phyloP scores from a whole-genome alignment of 805 yeast genomes.

The Schwanniomyces sp. region DNA sequence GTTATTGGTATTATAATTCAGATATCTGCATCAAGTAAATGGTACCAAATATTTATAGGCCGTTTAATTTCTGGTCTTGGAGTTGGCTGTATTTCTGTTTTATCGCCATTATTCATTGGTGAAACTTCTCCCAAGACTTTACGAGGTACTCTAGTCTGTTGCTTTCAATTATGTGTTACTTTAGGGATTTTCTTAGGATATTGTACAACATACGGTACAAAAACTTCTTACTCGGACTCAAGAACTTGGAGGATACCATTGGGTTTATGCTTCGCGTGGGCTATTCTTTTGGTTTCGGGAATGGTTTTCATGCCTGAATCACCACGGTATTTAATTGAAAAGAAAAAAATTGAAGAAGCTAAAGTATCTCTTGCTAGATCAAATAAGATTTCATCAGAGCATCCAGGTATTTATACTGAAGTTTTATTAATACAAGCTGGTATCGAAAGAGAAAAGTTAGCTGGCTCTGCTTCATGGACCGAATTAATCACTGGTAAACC shows the following conservation, averaged over 20 bases:
- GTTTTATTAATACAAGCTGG: conserved; percentile 56
- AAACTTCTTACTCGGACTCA: conserved; percentile 43
- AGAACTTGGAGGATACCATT: conserved; percentile 71
- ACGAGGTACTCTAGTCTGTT: conserved; percentile 70
- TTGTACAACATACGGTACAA: conserved; percentile 64
- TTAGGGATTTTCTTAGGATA: conserved; percentile 71
- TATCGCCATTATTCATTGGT: conserved; percentile 64
- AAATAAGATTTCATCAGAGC: conserved; percentile 54
- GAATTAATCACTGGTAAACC: conserved; percentile 66
- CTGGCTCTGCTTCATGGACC: conserved; percentile 66
- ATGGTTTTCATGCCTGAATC: conserved; percentile 67
- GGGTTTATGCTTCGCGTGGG: conserved; percentile 54
- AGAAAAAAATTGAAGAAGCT: conserved; percentile 52
- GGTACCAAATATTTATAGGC: conserved; percentile 68
- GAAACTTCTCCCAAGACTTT: conserved; percentile 70
- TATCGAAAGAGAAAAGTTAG: conserved; percentile 57
- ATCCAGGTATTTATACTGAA: conserved; percentile 54
- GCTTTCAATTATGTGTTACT: conserved; percentile 69
- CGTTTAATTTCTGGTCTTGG: conserved; percentile 73
- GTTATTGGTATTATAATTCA: conserved; percentile 61
- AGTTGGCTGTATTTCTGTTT: conserved; percentile 69
- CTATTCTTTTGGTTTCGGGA: conserved; percentile 47
- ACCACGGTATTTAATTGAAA: conserved; percentile 60
- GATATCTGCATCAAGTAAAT: conserved; percentile 50
- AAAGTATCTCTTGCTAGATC: conserved; percentile 52